Conservation (phyloP, 1,139 yeast species). For the Geotrichum bryndzae region DNA sequence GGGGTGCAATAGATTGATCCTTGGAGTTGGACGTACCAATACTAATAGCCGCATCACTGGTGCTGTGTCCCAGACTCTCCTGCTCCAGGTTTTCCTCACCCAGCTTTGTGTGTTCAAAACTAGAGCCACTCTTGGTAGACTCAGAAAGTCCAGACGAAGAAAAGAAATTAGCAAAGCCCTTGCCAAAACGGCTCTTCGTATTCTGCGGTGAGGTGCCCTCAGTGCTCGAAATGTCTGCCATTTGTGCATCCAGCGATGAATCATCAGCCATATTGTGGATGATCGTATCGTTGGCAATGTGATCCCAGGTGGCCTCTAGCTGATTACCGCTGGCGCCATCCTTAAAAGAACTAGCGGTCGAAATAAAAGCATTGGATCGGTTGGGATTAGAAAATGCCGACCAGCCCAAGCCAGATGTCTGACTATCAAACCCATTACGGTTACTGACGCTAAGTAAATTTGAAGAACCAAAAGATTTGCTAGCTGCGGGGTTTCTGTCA, state of each 20-base stretch:
- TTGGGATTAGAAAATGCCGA: slow-evolving; percentile 9
- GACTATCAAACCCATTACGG: slow-evolving; percentile 14
- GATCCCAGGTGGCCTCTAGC: slow-evolving; percentile 15
- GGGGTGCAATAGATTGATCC: slow-evolving; percentile 14
- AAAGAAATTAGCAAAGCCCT: slow-evolving; percentile 27
- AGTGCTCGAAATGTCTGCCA: background rate
- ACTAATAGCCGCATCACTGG: slow-evolving; percentile 12
- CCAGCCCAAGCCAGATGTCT: slow-evolving; percentile 13
- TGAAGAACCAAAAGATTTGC: slow-evolving; percentile 5
- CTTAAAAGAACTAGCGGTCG: background rate
- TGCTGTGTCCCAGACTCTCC: slow-evolving; percentile 5
- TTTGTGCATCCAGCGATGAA: slow-evolving; percentile 1
- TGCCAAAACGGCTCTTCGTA: slow-evolving; percentile 20
- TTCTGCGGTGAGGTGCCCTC: slow-evolving; percentile 7
- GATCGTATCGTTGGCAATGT: slow-evolving; percentile 15
- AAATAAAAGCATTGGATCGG: background rate
- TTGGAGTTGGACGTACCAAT: slow-evolving; percentile 14
- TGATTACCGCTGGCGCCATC: slow-evolving; percentile 1
- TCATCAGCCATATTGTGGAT: slow-evolving; percentile 8
- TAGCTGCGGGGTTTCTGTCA: slow-evolving; percentile 11
- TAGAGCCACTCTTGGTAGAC: background rate
- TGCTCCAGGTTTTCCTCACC: slow-evolving; percentile 11
- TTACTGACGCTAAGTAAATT: slow-evolving; percentile 8
- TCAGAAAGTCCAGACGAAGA: slow-evolving; percentile 13
- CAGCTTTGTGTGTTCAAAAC: background rate